A percentile compares a stretch with the other conserved stretches of the same genome.
Evolutionary conservation across 2,329 filamentous ascomycete species (phyloP).

Genomic region (Hyphodiscus sp.): DNA sequence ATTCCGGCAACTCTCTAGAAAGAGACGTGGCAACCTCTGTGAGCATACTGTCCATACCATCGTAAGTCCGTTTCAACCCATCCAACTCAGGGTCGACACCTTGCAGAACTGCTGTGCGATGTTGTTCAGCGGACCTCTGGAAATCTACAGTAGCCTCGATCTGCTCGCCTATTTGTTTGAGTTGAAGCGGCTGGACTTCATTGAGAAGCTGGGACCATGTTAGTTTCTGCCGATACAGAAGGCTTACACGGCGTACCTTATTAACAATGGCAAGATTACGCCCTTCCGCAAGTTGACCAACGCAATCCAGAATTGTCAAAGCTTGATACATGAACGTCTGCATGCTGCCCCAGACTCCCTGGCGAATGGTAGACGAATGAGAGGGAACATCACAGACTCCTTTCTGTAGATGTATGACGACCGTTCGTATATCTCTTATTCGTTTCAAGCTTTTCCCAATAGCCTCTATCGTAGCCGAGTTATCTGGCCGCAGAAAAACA

Average conservation of each 20-base stretch:
- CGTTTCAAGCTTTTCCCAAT: constrained; percentile 58
- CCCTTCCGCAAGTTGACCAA: constrained; percentile 50
- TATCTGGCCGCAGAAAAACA: constrained; percentile 61
- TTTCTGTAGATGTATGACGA: constrained; percentile 66
- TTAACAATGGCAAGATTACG: constrained; percentile 45
- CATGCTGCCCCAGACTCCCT: constrained; percentile 68
- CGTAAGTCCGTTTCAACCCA: constrained; percentile 67
- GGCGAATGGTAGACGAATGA: constrained; percentile 42
- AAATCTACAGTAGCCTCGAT: constrained; percentile 77
- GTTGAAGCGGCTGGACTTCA: constrained; percentile 48
- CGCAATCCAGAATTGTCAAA: constrained; percentile 60
- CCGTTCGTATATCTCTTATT: constrained; percentile 68
- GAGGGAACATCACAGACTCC: constrained; percentile 54
- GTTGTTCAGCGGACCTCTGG: constrained; percentile 59
- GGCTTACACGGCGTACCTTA: constrained; percentile 37
- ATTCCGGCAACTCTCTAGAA: constrained; percentile 53
- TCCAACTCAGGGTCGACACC: constrained; percentile 74
- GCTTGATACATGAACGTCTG: constrained; percentile 63
- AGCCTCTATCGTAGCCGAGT: constrained; percentile 47
- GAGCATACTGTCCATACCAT: constrained; percentile 70
- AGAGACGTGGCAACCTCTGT: constrained; percentile 61
- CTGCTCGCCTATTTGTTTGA: constrained; percentile 61
- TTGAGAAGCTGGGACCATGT: constrained; percentile 44
- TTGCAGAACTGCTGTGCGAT: constrained; percentile 64
- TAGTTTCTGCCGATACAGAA: background rate